Base-by-base conservation (phyloP, 495 filamentous ascomycete species). In the Aspergillus egyptiacus region DNA sequence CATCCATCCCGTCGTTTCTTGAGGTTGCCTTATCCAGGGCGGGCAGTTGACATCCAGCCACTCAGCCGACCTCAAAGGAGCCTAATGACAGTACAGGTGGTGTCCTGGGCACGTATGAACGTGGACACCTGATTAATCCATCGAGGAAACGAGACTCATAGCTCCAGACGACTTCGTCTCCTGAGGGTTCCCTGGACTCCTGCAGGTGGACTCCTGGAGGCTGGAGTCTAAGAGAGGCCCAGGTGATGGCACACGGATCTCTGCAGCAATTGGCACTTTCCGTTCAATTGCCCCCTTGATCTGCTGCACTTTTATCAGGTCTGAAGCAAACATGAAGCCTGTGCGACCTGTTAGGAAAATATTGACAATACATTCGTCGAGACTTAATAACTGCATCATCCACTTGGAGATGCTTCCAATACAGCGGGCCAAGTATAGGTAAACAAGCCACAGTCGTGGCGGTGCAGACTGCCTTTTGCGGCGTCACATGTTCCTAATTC, bases 401-500 rank as follows among this genome's bases (percentile, higher is more conserved):
- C n/a, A n/a, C n/a, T n/a, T n/a, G n/a, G n/a, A n/a, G n/a, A n/a
- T n/a, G n/a, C n/a, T n/a, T n/a, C n/a, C n/a, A n/a, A n/a, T n/a
- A n/a, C n/a, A n/a, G n/a, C n/a, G n/a, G n/a, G 25, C 5, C 25
- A 27, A 13, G 24, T 30, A n/a, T 23, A 44, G 5, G 15, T 23
- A 31, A 7, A 23, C 19, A 28, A 44, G 41, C 41, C 41, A 32
- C 41, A 44, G 1, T 5, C 13, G 41, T 44, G 41, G 41, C 41
- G 27, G 41, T 44, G 28, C 17, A 24, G 3, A 34, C 5, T 24
- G 2, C n/a, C 6, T 22, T 17, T 5, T n/a, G n/a, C 27, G 18
- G 41, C 41, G 18, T 44, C 41, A 44, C 41, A 44, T 44, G 28
- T n/a, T n/a, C n/a, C n/a, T n/a, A n/a, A n/a, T n/a, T n/a, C n/a